Evolutionary conservation across 2,329 filamentous ascomycete species (phyloP), one percentile per base, ranked within the genome.

Genomic region (Beauveria scarabaeidicola): DNA sequence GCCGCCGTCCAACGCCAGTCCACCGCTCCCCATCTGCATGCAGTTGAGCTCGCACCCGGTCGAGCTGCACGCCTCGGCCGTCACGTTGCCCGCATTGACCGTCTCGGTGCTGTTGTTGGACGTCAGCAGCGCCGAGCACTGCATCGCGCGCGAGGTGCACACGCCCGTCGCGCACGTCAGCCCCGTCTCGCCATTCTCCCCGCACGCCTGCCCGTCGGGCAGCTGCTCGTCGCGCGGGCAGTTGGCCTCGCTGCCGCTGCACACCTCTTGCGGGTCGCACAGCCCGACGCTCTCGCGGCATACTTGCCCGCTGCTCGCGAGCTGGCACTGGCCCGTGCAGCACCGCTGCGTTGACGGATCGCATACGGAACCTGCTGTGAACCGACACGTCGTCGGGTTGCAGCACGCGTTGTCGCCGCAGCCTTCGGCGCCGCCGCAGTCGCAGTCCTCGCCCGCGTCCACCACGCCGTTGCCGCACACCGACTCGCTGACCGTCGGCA

Each of bases 391-490:
- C 1, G 73, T 80, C 1, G 89, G 74, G 66, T 96, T 79, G 73
- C 91, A 96, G 77, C 91, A 96, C 17, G 70, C 64, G 71, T 95
- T 90, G 66, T 77, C 72, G n/a, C 44, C 54, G 69, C 91, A 96
- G 41, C 81, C 81, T 41, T 77, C 73, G 11, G 75, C 73, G 58
- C 90, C 90, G 63, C 91, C 91, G 67, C 91, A 96, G 72, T 96
- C 91, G 73, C 91, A 96, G 56, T 95, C 87, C 72, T 96, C 91
- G 62, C 89, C 90, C 10, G 81, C 77, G 73, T 96, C 91, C 52
- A 96, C 91, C 65, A 95, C 94, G 41, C 91, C 91, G 69, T 96
- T 96, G 54, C 91, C 91, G 71, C 91, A 96, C 67, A 90, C 85
- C 63, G 86, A 87, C 55, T 86, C 87, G 0, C 84, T 87, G 63